Conservation (phyloP, 2,329 filamentous ascomycete genomes). For the Fusarium sp. region DNA sequence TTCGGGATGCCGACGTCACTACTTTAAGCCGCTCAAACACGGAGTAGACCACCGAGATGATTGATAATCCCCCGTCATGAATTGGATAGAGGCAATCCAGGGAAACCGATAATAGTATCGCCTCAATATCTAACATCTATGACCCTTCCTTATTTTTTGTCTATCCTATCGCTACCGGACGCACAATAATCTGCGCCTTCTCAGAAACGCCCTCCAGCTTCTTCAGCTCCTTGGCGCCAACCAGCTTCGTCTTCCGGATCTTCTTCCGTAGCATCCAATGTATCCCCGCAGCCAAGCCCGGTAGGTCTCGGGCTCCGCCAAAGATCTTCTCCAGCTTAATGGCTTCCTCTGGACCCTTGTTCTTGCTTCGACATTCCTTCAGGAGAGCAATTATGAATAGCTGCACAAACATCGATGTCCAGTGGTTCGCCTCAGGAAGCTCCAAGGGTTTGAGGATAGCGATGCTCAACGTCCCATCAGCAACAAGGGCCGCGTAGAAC, state of each 20-base stretch:
- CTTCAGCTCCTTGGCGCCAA: conserved; percentile 64
- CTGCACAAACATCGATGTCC: conserved; percentile 84
- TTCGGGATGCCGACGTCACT: conserved; percentile 41
- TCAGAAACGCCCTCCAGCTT: conserved; percentile 57
- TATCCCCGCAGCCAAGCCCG: conserved; percentile 79
- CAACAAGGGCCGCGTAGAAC: conserved; percentile 68
- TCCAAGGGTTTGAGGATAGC: conserved; percentile 78
- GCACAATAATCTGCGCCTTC: conserved; percentile 53
- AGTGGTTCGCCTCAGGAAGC: conserved; percentile 81
- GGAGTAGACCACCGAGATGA: conserved; percentile 16
- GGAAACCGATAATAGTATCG: conserved; percentile 4
- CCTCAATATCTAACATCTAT: neutral
- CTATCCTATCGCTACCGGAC: conserved; percentile 36
- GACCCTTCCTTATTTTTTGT: neutral
- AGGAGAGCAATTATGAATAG: conserved; percentile 84
- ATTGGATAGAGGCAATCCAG: neutral
- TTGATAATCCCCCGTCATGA: conserved; percentile 10
- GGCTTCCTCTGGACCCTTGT: conserved; percentile 65
- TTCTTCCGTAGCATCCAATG: conserved; percentile 86
- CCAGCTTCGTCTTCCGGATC: conserved; percentile 74
- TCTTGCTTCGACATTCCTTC: conserved; percentile 68
- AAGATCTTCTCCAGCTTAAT: conserved; percentile 77
- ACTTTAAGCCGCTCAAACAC: conserved; percentile 18
- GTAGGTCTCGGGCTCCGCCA: conserved; percentile 72
- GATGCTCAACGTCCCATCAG: conserved; percentile 62